Percentiles rank a stretch among this genome's conserved stretches.
Conservation (phyloP, 176 grass and related monocot genomes). For the Pontederia crassipes region DNA sequence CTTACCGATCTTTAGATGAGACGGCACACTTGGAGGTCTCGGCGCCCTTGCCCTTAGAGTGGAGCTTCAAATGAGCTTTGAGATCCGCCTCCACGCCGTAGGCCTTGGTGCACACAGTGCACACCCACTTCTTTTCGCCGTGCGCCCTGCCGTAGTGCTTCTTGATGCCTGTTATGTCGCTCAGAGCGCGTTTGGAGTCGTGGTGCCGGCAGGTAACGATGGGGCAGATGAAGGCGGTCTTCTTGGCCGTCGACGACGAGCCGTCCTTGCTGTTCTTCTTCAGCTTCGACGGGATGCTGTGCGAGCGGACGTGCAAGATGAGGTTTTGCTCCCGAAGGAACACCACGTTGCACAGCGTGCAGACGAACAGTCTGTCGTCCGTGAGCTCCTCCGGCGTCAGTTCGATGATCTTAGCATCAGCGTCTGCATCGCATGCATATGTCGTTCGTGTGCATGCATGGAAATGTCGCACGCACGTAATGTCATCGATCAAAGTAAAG, state of each 20-base stretch:
- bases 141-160: constrained; percentile 98
- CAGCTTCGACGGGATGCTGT: constrained; percentile 87
- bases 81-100: constrained; percentile 95
- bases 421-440: constrained; percentile 39
- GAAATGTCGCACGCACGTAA: no score
- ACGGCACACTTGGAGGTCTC: no score
- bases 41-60: constrained; percentile 61
- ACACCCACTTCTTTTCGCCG: constrained; percentile 97
- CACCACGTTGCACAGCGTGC: constrained; percentile 84
- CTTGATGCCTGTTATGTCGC: constrained; percentile 94
- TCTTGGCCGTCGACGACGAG: constrained; percentile 21
- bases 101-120: constrained; percentile 83
- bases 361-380: constrained; percentile 80
- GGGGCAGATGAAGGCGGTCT: constrained; percentile 78
- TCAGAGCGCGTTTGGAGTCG: constrained; percentile 62
- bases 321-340: constrained; percentile 98
- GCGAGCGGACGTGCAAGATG: constrained; percentile 76
- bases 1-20: no score
- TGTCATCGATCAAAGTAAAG: no score
- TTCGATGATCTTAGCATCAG: constrained; percentile 83
- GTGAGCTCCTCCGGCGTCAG: constrained; percentile 72
- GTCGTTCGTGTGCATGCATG: no score
- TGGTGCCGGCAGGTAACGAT: constrained; percentile 86
- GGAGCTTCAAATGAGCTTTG: constrained; percentile 95
- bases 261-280: constrained; percentile 67